Base-by-base conservation (phyloP, 176 grass and related monocot species). In the Tillandsia fasciculata region DNA sequence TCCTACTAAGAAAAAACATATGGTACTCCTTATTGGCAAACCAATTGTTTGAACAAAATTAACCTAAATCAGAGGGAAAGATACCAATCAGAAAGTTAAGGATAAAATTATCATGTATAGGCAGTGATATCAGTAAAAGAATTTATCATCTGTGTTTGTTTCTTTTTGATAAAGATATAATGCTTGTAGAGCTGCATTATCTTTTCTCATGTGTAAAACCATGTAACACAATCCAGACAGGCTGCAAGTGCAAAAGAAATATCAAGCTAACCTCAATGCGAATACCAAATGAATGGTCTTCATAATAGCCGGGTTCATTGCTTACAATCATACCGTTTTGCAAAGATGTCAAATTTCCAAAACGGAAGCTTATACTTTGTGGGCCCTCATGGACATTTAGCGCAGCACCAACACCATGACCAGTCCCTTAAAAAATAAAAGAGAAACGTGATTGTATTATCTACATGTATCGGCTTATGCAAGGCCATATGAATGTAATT, bases 301-400 rank as follows among this genome's bases (percentile, higher is more conserved):
- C 88, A 70, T 96, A 96, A 78, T 92, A 96, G 67, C 93, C 93
- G 68, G 93, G 93, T 68, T 96, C 93, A 66, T 96, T 96, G 83
- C 93, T 96, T 82, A 96, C 83, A 77, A 96, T 87, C 93, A 96
- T 96, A 57, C 93, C 93, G 49, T 87, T 92, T 48, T 92, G 88
- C 76, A 96, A 89, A 76, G 79, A 67, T 69, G 86, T 83, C 71
- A 87, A 87, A 83, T 96, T 92, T 77, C 93, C 88, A 78, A 83
- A 96, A 61, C 86, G 84, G 68, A 92, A 96, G 73, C 93, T 96
- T 81, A 96, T 96, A 78, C 93, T 87, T 74, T 92, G 93, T 22
- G 93, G 93, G 52, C 93, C 93, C 64, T 96, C 93, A 7, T 96
- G 93, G 13, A 96, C 93, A 77, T 96, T 96, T 69, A 96, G 75